Base-by-base conservation (phyloP, 176 grass and related monocot species). In the Musa troglodytarum region DNA sequence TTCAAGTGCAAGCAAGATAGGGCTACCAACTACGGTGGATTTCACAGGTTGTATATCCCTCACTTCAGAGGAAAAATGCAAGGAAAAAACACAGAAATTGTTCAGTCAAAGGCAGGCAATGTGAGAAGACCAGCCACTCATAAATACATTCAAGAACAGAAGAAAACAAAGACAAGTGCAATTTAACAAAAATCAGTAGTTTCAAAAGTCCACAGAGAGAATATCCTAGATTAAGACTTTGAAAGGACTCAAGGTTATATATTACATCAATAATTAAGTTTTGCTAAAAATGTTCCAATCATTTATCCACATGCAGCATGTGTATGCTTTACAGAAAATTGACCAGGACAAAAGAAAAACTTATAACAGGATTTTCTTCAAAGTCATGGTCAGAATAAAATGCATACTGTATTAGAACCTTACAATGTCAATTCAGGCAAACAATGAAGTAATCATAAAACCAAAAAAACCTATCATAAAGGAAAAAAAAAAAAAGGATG, bases 1-100 rank as follows among this genome's bases (percentile, higher is more conserved):
- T 73, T 94, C 78, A 79, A 99, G 95, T 52, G 90, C 88, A 92
- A 87, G 86, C 21, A 87, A 53, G 74, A 84, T 82, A 78, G 88
- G 88, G 63, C 75, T 88, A 64, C 89, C 88, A 84, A 94, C 70
- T 66, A 99, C 62, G 23, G 14, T 64, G 79, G 95, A 85, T 58
- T 77, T 83, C 15, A 59, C 67, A 58, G 73, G 50, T 71, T 49
- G 56, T 66, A 75, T 78, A 78, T 89, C 90, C 63, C 88, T 82
- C 69, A 43, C 95, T 94, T 58, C 88, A 83, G 71, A 52, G 51
- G 25, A 65, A 78, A 72, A 22, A 81, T 53, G 34, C 34, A 43
- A 20, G 16, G 66, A n/a, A 68, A 43, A 68, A 49, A 17, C 50
- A 11, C 9, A 50, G 43, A 70, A 51, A 43, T 2, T n/a, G 68